Percentiles rank a stretch among this genome's conserved stretches.
Evolutionary conservation across 2,329 filamentous ascomycete genomes (phyloP).

Genomic region (Diaporthe aspalathi): DNA sequence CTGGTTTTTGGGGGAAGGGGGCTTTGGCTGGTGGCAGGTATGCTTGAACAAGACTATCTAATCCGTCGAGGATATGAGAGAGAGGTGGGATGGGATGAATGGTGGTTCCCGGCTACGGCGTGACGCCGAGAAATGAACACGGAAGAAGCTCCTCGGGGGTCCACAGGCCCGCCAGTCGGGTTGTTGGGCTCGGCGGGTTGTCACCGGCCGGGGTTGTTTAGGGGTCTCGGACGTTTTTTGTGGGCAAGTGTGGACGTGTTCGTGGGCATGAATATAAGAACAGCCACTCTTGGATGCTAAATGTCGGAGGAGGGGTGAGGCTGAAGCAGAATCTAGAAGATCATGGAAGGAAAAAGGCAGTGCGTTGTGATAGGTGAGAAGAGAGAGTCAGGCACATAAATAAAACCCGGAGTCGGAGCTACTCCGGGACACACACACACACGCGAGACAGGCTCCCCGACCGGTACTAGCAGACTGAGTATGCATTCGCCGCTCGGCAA

Average conservation of each 20-base stretch:
- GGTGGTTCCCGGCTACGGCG: background rate
- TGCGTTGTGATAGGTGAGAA: background rate
- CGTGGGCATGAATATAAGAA: too few species aligned
- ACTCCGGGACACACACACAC: slow-evolving; percentile 16
- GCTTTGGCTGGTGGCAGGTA: background rate
- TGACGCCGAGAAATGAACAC: background rate
- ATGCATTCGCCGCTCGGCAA: background rate
- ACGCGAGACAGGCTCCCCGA: background rate
- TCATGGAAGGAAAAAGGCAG: background rate
- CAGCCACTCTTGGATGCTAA: fast-evolving
- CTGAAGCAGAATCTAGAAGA: background rate
- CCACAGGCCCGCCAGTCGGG: slow-evolving; percentile 12
- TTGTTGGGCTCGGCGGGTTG: background rate
- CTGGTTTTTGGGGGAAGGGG: background rate
- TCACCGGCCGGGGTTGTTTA: background rate
- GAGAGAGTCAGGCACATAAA: slow-evolving; percentile 15
- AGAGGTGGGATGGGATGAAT: too few species aligned
- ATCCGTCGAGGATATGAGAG: background rate
- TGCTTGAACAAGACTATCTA: too few species aligned
- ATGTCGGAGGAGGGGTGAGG: background rate
- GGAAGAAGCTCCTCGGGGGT: background rate
- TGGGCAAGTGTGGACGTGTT: background rate
- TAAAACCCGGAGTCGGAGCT: background rate
- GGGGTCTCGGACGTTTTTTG: background rate
- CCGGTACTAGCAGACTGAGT: background rate